Evolutionary conservation across 768 basidiomycete species (phyloP), one percentile per base, ranked within the genome.

Genomic region (Hydnomerulius pinastri): DNA sequence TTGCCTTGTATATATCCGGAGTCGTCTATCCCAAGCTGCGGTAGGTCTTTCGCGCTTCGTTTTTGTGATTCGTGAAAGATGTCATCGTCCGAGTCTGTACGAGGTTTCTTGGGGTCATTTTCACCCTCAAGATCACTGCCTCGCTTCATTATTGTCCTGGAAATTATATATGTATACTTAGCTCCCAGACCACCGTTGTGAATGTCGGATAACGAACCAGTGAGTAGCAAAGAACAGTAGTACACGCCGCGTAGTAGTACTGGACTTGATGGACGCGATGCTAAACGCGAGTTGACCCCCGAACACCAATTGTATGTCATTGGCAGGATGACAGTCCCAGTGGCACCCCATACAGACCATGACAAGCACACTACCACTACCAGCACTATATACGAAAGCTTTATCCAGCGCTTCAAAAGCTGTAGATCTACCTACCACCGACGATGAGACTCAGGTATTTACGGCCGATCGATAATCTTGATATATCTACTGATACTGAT

Each of bases 361-460:
- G 29, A 38, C 51, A 12, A 45, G 40, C 25, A 64, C 69, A 18
- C 24, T 68, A 12, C 61, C 77, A 17, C 67, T 76, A 7, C 55
- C 71, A 28, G 60, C 63, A 15, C 55, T 77, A 2, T 81, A 81
- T 56, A 50, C 60, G 17, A 69, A 69, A 12, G 74, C 74, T 20
- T 63, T 81, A 43, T 54, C 52, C 38, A 63, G 67, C 18, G 71
- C 72, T 9, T 64, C 71, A 28, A 73, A 70, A 40, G 75, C 77
- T 5, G 58, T 58, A 15, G 60, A 66, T 47, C 54, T 78, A 9
- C 68, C 79, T 8, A 76, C 75, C 3, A 67, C 73, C 24, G 55
- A 73, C 41, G 72, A 76, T 48, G 71, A 69, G 35, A 78, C 79
- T 6, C 79, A 81, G 69, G 79, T 73, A 56, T 59, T 56, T 28